Evolutionary conservation across 345 rosid species (phyloP).

Genomic region (Atalantia buxifolia): DNA sequence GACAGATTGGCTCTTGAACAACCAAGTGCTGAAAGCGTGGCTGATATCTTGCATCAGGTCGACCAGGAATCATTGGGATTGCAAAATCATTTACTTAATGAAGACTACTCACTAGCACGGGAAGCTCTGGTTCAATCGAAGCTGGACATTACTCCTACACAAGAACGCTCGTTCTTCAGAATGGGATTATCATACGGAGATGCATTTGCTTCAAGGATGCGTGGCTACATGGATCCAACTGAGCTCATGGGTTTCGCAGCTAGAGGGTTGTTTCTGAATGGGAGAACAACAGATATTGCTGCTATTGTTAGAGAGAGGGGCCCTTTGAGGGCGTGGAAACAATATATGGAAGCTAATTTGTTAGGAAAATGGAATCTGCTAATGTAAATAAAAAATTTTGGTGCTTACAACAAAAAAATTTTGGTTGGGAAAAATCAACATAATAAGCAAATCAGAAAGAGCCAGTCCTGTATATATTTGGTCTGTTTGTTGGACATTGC

Average conservation of each 20-base stretch:
- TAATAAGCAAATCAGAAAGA: no score
- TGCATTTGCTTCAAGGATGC: constrained; percentile 40
- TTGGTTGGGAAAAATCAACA: neutral
- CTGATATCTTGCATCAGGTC: constrained; percentile 38
- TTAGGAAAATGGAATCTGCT: constrained; percentile 22
- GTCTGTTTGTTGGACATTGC: neutral
- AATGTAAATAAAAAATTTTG: neutral
- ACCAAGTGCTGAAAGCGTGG: constrained; percentile 33
- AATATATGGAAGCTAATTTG: constrained; percentile 34
- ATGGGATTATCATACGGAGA: constrained; percentile 34
- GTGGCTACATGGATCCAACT: constrained; percentile 44
- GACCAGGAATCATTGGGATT: constrained; percentile 63
- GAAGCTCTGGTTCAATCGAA: constrained; percentile 5
- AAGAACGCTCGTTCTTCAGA: constrained; percentile 18
- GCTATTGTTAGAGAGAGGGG: constrained; percentile 7
- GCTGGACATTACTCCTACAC: neutral
- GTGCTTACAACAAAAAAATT: neutral
- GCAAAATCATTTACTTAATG: constrained; percentile 21
- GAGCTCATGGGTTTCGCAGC: constrained; percentile 87
- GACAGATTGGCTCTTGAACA: constrained; percentile 63
- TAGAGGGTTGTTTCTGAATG: constrained; percentile 49
- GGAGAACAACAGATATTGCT: constrained; percentile 10
- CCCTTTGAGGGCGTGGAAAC: constrained; percentile 67
- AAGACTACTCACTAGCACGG: constrained; percentile 6
- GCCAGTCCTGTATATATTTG: neutral